These are phyloP conservation scores for Spinellus fusiger DNA, from an alignment of 192 early-diverging fungal species.

Conservation along the genomic window DNA sequence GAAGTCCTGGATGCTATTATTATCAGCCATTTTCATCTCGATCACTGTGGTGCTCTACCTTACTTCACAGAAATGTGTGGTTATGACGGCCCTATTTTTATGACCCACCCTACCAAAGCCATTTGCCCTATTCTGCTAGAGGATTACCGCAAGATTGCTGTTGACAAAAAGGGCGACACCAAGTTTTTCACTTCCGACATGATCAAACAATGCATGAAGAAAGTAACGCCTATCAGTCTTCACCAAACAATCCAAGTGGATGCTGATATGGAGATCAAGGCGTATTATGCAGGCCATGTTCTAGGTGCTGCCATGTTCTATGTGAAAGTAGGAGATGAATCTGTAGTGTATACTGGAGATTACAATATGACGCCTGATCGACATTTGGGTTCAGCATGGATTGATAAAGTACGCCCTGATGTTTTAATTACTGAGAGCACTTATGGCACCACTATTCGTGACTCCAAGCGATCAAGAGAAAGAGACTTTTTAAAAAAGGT, in stretches of 20 bases:
- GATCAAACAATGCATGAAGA: conserved; percentile 92
- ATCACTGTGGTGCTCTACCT: conserved; percentile 96
- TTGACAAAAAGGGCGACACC: conserved; percentile 83
- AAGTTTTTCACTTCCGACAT: conserved; percentile 85
- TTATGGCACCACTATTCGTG: conserved; percentile 93
- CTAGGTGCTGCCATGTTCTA: conserved; percentile 98
- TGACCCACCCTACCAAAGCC: conserved; percentile 96
- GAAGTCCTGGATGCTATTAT: conserved; percentile 86
- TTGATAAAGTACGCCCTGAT: conserved; percentile 87
- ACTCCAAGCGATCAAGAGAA: conserved; percentile 89
- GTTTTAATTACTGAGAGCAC: conserved; percentile 95
- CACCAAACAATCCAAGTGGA: conserved; percentile 83
- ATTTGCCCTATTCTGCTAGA: conserved; percentile 90
- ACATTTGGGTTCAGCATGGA: conserved; percentile 95
- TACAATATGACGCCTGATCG: conserved; percentile 89
- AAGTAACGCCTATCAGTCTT: conserved; percentile 83
- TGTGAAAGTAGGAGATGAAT: conserved; percentile 66
- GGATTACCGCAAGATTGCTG: conserved; percentile 90
- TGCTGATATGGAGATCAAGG: conserved; percentile 74
- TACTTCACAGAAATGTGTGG: conserved; percentile 94
- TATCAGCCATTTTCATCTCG: conserved; percentile 96
- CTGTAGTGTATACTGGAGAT: conserved; percentile 81
- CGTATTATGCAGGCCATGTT: conserved; percentile 97
- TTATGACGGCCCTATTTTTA: conserved; percentile 94
- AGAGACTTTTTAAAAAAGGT: conserved; percentile 90